These are phyloP conservation scores for Aulographum hederae DNA, from an alignment of 2,329 filamentous ascomycete species.

Conservation along the genomic window DNA sequence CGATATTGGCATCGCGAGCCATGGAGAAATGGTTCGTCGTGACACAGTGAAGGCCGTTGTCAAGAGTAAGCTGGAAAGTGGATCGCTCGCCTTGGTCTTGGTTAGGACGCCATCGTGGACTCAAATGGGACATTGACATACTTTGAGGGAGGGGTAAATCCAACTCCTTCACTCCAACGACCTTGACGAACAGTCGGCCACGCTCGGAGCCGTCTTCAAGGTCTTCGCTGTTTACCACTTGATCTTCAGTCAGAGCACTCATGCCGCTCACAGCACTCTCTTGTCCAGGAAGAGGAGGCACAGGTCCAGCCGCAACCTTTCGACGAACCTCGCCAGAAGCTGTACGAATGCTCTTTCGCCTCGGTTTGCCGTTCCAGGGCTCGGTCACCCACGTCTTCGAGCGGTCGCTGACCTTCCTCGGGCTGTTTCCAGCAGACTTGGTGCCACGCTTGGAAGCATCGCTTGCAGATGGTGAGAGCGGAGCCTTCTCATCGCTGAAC, in stretches of 20 bases:
- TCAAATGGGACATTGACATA: conserved; percentile 27
- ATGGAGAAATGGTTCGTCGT: conserved; percentile 92
- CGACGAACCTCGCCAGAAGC: conserved; percentile 38
- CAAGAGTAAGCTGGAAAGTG: conserved; percentile 91
- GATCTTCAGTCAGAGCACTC: conserved; percentile 37
- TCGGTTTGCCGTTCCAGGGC: conserved; percentile 75
- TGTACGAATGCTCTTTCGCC: conserved; percentile 45
- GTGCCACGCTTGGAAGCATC: conserved; percentile 17
- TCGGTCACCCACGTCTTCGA: conserved; percentile 85
- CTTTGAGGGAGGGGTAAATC: conserved; percentile 81
- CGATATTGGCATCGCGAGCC: conserved; percentile 80
- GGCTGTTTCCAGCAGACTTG: conserved; percentile 48
- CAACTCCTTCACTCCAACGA: conserved; percentile 93
- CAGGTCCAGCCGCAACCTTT: conserved; percentile 41
- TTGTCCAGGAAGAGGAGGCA: conserved; percentile 73
- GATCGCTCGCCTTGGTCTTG: conserved; percentile 54
- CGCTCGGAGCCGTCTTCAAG: conserved; percentile 61
- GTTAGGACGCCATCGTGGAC: conserved; percentile 6
- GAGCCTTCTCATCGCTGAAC: conserved; percentile 38
- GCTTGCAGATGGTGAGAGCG: conserved; percentile 11
- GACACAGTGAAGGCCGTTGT: conserved; percentile 94
- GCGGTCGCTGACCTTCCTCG: conserved; percentile 57
- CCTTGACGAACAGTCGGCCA: conserved; percentile 89
- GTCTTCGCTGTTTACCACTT: conserved; percentile 45
- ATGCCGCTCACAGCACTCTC: conserved; percentile 54